phyloP scores from a whole-genome alignment of 805 yeast genomes.

The Citeromyces nyonsensis region DNA sequence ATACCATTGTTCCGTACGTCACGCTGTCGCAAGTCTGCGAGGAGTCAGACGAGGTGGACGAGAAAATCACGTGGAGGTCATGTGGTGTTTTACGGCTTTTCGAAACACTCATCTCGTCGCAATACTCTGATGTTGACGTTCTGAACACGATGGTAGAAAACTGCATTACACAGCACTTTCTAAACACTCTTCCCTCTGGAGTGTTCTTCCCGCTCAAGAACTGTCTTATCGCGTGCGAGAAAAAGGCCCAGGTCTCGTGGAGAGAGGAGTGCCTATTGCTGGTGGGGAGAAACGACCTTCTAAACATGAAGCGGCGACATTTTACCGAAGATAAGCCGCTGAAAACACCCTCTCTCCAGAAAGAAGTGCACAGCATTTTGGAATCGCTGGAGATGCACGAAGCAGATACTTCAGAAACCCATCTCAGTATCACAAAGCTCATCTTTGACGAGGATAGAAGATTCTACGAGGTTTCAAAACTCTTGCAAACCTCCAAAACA shows the following conservation, averaged over 20 bases:
- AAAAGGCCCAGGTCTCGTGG: slow-evolving; percentile 32
- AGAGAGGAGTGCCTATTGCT: slow-evolving; percentile 24
- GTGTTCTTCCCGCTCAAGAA: slow-evolving; percentile 53
- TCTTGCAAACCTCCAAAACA: slow-evolving; percentile 54
- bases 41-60: slow-evolving; percentile 43
- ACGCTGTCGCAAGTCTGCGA: slow-evolving; percentile 56
- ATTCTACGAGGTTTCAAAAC: slow-evolving; percentile 57
- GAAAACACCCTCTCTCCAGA: slow-evolving; percentile 4
- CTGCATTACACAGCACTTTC: slow-evolving; percentile 28
- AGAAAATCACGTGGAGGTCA: slow-evolving; percentile 50
- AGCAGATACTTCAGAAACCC: slow-evolving; percentile 39
- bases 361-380: slow-evolving; percentile 25
- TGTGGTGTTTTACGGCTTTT: slow-evolving; percentile 40
- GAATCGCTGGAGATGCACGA: slow-evolving; percentile 25
- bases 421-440: slow-evolving; percentile 49
- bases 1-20: slow-evolving; percentile 35
- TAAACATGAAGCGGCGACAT: slow-evolving; percentile 6
- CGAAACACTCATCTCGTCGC: slow-evolving; percentile 42
- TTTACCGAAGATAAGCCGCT: neutral
- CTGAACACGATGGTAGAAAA: slow-evolving; percentile 47
- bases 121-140: slow-evolving; percentile 33
- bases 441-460: slow-evolving; percentile 71
- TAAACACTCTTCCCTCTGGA: slow-evolving; percentile 67
- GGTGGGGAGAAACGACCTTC: slow-evolving; percentile 56
- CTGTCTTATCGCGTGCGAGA: slow-evolving; percentile 37